Percentiles rank a stretch among this genome's conserved stretches.
Evolutionary conservation across 805 yeast species (phyloP).

Genomic region (Ogataea corticis): DNA sequence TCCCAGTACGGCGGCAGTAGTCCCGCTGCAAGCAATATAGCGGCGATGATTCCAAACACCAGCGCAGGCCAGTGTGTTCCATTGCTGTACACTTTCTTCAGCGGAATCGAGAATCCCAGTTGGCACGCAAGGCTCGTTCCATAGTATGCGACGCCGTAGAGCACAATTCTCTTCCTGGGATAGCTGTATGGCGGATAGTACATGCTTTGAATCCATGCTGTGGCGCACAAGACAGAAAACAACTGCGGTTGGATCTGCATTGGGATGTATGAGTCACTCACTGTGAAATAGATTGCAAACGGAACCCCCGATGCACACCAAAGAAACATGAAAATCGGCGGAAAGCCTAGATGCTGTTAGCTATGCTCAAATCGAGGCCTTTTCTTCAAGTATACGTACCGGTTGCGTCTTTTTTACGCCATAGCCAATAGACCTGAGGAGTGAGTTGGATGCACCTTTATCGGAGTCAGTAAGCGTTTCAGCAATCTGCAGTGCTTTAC

Average conservation of each 20-base stretch:
- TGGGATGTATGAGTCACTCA: slow-evolving; percentile 70
- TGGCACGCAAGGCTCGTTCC: slow-evolving; percentile 58
- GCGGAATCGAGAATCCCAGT: slow-evolving; percentile 68
- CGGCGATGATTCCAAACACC: slow-evolving; percentile 78
- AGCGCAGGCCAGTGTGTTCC: slow-evolving; percentile 71
- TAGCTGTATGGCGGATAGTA: slow-evolving; percentile 68
- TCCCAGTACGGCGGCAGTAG: slow-evolving; percentile 89
- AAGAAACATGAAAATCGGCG: slow-evolving; percentile 84
- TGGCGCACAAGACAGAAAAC: slow-evolving; percentile 66
- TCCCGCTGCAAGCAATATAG: slow-evolving; percentile 73
- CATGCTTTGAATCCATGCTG: slow-evolving; percentile 66
- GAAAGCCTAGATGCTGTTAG: slow-evolving; percentile 48
- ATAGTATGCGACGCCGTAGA: slow-evolving; percentile 40
- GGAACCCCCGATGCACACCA: slow-evolving; percentile 83
- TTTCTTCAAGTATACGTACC: slow-evolving; percentile 33
- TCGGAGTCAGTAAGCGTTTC: background rate
- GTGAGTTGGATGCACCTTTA: slow-evolving; percentile 71
- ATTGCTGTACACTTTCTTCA: slow-evolving; percentile 51
- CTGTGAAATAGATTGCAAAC: slow-evolving; percentile 79
- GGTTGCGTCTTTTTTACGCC: slow-evolving; percentile 72
- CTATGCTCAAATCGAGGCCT: background rate
- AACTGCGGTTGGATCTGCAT: slow-evolving; percentile 86
- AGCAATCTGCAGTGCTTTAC: slow-evolving; percentile 7
- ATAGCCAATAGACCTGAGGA: slow-evolving; percentile 72
- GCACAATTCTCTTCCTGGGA: slow-evolving; percentile 37